Base-by-base conservation (phyloP, 2,329 filamentous ascomycete species). In the Anisogramma anomala region DNA sequence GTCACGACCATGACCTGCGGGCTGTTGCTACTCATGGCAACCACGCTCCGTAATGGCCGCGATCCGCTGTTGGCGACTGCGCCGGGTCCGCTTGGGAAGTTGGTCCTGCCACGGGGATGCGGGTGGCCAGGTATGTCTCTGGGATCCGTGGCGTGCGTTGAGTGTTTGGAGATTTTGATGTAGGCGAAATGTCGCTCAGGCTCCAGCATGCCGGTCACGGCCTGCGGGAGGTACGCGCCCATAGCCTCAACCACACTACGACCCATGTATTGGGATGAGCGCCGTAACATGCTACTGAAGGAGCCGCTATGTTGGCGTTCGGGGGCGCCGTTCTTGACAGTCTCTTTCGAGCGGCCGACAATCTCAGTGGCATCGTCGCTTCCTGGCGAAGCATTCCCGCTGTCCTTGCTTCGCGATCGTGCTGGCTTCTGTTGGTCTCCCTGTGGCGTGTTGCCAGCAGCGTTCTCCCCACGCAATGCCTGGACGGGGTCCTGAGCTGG, bases 1-100 rank as follows among this genome's bases (percentile, higher is more conserved):
- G 91, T 98, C 11, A 95, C 88, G 0, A 96, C 85, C 88, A 98
- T 96, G 36, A 98, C 84, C 54, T 96, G 88, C 1, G 91, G 91
- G 19, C 84, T 88, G 57, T 80, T 94, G 55, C 82, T 91, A 57
- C 85, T 94, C 81, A 98, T 93, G 7, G 91, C 89, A 32, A 98
- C 91, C n/a, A 98, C 89, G 50, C 86, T 94, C 50, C 84, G 72
- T 30, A 94, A 62, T 0, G 84, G 79, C 28, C 28, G 62, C 0
- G 84, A 0, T 71, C 67, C n/a, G 55, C 55, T 26, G 28, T 8
- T 31, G 45, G 52, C 35, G 18, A 33, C 39, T 6, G 33, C 25
- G 18, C 22, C 22, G 22, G 22, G 22, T 6, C 22, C 22, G 9
- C 22, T 23, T 23, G 22, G 22, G 22, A 23, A 23, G 9, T 23